A percentile compares a stretch with the other conserved stretches of the same genome.
Evolutionary conservation across 345 rosid species (phyloP).

Genomic region (Aquilaria sinensis): DNA sequence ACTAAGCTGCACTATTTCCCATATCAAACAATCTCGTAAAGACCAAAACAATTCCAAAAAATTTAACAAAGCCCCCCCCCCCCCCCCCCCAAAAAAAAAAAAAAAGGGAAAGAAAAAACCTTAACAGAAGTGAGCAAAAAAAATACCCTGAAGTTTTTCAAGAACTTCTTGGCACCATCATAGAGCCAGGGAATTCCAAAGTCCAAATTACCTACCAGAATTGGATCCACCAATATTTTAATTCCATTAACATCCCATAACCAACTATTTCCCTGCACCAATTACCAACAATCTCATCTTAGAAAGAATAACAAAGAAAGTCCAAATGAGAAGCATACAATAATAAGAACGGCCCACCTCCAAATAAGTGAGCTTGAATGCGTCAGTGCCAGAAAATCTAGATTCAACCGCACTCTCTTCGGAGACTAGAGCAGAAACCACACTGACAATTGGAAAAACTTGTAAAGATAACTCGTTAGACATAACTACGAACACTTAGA

Average conservation of each 20-base stretch:
- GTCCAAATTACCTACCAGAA: conserved; percentile 85
- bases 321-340: not conserved
- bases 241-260: conserved; percentile 74
- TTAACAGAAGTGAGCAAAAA: not conserved
- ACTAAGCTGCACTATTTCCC: conserved; percentile 53
- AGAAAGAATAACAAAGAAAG: not conserved
- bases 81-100: too few relatives aligned
- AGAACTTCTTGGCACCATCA: conserved; percentile 78
- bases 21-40: conserved; percentile 4
- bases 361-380: conserved; percentile 66
- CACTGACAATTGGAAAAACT: conserved; percentile 10
- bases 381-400: conserved; percentile 38
- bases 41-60: not conserved
- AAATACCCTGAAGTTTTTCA: conserved; percentile 63
- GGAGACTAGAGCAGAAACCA: conserved; percentile 53
- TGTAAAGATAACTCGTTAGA: conserved; percentile 7
- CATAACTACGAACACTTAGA: not conserved
- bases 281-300: not conserved
- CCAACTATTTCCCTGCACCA: conserved; percentile 80
- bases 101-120: not conserved
- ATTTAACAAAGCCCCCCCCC: not conserved
- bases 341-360: conserved; percentile 44
- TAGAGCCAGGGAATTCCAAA: conserved; percentile 92
- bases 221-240: conserved; percentile 73
- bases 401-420: conserved; percentile 50